phyloP scores from a whole-genome alignment of 2,329 filamentous ascomycete genomes.

The Diaporthe sp. region DNA sequence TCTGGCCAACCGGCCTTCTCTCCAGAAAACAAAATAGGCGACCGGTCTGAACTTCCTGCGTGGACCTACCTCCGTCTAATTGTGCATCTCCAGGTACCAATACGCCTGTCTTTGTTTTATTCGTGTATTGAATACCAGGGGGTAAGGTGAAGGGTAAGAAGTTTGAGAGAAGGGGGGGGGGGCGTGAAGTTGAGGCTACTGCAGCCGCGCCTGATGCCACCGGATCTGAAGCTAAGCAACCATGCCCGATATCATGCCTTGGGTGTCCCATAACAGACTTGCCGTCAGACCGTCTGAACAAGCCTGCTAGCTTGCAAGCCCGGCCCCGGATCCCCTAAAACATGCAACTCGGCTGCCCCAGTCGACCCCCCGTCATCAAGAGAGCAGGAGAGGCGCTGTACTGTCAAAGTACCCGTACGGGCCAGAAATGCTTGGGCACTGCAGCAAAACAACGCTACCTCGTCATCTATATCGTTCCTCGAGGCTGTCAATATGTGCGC shows the following conservation, averaged over 20 bases:
- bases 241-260: slow-evolving; percentile 31
- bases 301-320: slow-evolving; percentile 5
- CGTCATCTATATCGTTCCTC: slow-evolving; percentile 16
- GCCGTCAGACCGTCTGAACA: slow-evolving; percentile 29
- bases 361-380: background rate
- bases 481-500: slow-evolving; percentile 15
- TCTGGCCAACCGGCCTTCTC: background rate
- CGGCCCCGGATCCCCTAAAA: slow-evolving; percentile 20
- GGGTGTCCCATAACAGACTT: slow-evolving; percentile 30
- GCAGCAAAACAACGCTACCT: slow-evolving; percentile 1
- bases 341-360: background rate
- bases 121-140: slow-evolving; percentile 1
- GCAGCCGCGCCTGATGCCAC: slow-evolving; percentile 29
- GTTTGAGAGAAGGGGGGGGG: background rate
- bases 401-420: background rate
- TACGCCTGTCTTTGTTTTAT: background rate
- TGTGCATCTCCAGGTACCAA: background rate
- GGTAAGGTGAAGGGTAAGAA: background rate
- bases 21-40: background rate
- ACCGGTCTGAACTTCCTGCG: background rate
- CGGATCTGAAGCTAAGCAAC: slow-evolving; percentile 28
- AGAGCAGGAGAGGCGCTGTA: background rate
- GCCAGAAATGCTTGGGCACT: background rate
- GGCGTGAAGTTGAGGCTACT: slow-evolving; percentile 26
- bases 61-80: background rate